Conservation (phyloP, 768 basidiomycete species). For the Inosperma sp. region DNA sequence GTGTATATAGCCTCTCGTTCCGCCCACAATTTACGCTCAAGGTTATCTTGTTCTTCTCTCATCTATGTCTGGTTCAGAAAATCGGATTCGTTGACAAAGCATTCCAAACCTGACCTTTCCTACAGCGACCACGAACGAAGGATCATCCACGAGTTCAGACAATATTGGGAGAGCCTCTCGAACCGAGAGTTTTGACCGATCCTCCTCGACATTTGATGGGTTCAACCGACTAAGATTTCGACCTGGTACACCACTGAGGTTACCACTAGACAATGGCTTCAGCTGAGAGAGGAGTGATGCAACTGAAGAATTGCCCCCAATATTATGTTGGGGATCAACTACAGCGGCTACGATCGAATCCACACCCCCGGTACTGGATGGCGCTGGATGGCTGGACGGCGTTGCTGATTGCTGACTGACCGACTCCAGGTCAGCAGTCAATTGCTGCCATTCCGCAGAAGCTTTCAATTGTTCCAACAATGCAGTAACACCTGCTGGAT, state of each 20-base stretch:
- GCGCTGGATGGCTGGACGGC: too few species aligned
- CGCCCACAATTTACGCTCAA: slow-evolving; percentile 66
- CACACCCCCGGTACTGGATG: too few species aligned
- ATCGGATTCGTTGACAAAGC: neutral
- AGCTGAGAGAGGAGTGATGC: slow-evolving; percentile 62
- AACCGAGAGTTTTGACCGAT: slow-evolving; percentile 45
- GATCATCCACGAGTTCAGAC: slow-evolving; percentile 54
- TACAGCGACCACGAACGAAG: slow-evolving; percentile 44
- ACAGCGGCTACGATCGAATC: too few species aligned
- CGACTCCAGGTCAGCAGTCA: too few species aligned
- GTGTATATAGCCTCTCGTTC: slow-evolving; percentile 58
- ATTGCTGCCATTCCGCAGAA: too few species aligned
- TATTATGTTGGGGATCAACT: too few species aligned
- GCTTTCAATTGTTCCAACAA: too few species aligned
- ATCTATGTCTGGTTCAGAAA: slow-evolving; percentile 40
- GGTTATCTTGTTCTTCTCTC: slow-evolving; percentile 61
- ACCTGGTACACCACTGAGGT: too few species aligned
- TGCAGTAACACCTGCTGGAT: too few species aligned
- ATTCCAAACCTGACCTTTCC: slow-evolving; percentile 48
- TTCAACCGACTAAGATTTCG: too few species aligned
- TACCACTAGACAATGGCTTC: slow-evolving; percentile 31
- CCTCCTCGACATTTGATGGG: slow-evolving; percentile 29
- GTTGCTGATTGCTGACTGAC: too few species aligned
- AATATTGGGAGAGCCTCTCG: slow-evolving; percentile 66
- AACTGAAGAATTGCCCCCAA: slow-evolving; percentile 39